These are phyloP conservation scores for Populus hybrid DNA, from an alignment of 441 rosid genomes.

Conservation along the genomic window DNA sequence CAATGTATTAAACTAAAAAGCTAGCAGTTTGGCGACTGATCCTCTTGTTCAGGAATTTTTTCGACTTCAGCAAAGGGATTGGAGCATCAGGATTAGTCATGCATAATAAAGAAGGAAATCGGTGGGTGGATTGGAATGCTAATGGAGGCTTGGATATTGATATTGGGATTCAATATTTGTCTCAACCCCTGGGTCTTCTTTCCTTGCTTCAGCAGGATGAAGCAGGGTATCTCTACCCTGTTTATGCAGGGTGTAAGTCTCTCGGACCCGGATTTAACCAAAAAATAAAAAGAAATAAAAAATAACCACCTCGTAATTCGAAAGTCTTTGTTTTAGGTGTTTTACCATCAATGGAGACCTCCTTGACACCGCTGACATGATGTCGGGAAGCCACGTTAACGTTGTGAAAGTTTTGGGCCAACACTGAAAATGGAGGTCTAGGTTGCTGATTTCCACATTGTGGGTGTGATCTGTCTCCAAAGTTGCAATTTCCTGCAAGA, in stretches of 20 bases:
- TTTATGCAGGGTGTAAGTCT: not conserved
- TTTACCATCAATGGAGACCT: slow-evolving; percentile 52
- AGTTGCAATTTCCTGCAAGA: slow-evolving; percentile 37
- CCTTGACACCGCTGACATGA: slow-evolving; percentile 33
- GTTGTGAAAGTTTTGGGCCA: slow-evolving; percentile 50
- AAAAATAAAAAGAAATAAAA: not conserved
- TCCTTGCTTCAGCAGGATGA: not conserved
- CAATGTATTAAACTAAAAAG: not conserved
- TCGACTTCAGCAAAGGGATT: not conserved
- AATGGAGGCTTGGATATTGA: not conserved
- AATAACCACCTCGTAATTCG: not conserved
- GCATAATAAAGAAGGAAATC: not conserved
- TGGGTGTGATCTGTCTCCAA: slow-evolving; percentile 53
- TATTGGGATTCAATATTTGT: not conserved
- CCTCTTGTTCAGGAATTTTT: not conserved
- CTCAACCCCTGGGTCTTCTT: not conserved
- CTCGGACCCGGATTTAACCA: not conserved
- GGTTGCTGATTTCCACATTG: slow-evolving; percentile 49
- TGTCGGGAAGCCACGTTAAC: slow-evolving; percentile 28
- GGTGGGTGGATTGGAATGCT: not conserved
- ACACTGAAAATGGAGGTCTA: slow-evolving; percentile 64
- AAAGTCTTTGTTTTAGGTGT: slow-evolving; percentile 5
- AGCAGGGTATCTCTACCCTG: not conserved
- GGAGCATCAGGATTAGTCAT: not conserved
- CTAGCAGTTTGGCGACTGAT: not conserved